These are phyloP conservation scores for Brassica napus DNA, from an alignment of 345 rosid genomes.

Conservation along the genomic window DNA sequence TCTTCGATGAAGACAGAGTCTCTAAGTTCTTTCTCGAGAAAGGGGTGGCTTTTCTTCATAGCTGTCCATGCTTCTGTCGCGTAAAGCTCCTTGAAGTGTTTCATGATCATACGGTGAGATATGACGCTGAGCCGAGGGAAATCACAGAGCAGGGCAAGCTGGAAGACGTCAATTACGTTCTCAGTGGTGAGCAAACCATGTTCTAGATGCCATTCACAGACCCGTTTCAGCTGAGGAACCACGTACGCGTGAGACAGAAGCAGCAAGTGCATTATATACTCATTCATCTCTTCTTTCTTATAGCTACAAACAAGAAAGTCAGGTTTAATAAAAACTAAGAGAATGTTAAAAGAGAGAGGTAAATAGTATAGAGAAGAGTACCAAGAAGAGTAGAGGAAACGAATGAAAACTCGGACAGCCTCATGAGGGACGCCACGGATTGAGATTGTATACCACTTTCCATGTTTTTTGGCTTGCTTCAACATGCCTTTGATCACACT, in stretches of 20 bases:
- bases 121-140: constrained; percentile 69
- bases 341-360: not conserved
- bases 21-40: constrained; percentile 68
- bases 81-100: constrained; percentile 52
- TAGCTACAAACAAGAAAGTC: constrained; percentile 45
- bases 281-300: constrained; percentile 66
- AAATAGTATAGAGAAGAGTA: not conserved
- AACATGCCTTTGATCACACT: constrained; percentile 73
- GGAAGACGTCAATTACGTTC: constrained; percentile 77
- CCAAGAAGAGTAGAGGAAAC: constrained; percentile 79
- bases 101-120: constrained; percentile 68
- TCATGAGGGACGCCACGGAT: constrained; percentile 72
- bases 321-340: not conserved
- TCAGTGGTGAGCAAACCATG: constrained; percentile 63
- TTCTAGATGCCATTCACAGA: constrained; percentile 66
- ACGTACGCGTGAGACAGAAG: constrained; percentile 76
- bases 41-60: constrained; percentile 81
- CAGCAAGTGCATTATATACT: constrained; percentile 60
- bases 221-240: constrained; percentile 64
- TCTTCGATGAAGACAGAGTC: constrained; percentile 55
- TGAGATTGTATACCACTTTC: constrained; percentile 50
- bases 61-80: constrained; percentile 73
- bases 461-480: constrained; percentile 56
- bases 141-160: constrained; percentile 79
- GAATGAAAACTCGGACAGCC: constrained; percentile 70